These are phyloP conservation scores for Trichoderma koningii DNA, from an alignment of 2,329 filamentous ascomycete genomes.

Conservation along the genomic window DNA sequence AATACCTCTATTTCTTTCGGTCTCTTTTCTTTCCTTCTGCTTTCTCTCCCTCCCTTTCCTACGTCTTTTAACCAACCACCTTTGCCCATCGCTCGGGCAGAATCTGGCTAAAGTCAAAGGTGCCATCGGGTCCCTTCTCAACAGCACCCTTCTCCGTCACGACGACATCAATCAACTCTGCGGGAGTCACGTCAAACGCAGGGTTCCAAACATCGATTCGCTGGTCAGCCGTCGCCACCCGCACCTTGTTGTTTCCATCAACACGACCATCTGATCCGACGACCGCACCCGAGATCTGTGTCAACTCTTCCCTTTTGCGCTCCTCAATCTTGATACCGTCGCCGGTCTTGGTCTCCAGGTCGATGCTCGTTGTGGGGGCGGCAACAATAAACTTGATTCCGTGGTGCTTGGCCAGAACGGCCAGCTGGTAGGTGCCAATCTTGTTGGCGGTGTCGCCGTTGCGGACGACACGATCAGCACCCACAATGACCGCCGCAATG, in stretches of 20 bases:
- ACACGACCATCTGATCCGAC: conserved; percentile 64
- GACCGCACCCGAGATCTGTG: conserved; percentile 76
- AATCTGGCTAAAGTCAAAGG: conserved; percentile 64
- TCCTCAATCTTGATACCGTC: conserved; percentile 87
- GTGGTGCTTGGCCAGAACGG: conserved; percentile 86
- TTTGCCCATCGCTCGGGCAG: conserved; percentile 58
- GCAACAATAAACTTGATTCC: conserved; percentile 94
- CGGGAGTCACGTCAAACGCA: conserved; percentile 92
- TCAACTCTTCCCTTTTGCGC: conserved; percentile 78
- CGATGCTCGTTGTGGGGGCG: conserved; percentile 91
- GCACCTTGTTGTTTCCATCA: conserved; percentile 63
- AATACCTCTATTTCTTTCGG: not conserved
- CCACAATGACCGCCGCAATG: conserved; percentile 87
- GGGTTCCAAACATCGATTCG: conserved; percentile 93
- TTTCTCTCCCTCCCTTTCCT: too few relatives aligned
- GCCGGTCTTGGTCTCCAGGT: conserved; percentile 76
- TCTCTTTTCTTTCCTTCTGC: not conserved
- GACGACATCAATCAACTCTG: conserved; percentile 85
- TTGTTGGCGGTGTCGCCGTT: conserved; percentile 99
- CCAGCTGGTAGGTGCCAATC: conserved; percentile 91
- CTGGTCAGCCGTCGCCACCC: conserved; percentile 76
- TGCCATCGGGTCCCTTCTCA: conserved; percentile 70
- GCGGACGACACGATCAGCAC: conserved; percentile 89
- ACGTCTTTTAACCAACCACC: conserved; percentile 31
- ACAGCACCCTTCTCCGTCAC: conserved; percentile 91